Evolutionary conservation across 179 eudicot species (phyloP).

Genomic region (Sideroxylon spinosum): DNA sequence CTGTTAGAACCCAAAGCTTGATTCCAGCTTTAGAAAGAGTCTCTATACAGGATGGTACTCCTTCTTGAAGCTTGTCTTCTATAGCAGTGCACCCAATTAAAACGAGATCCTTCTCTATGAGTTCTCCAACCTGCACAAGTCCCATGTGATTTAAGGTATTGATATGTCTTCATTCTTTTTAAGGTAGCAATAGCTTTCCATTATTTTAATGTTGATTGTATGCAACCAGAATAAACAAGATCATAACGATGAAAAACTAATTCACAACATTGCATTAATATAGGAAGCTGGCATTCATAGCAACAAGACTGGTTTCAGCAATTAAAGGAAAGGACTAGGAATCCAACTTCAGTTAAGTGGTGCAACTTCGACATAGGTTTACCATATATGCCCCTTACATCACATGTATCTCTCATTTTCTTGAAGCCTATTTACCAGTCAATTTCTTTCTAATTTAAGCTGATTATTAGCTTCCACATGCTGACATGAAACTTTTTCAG

Average conservation of each 20-base stretch:
- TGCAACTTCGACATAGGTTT: too few species aligned
- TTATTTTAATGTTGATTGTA: not conserved
- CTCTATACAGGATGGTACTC: conserved; percentile 90
- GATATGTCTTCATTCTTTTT: not conserved
- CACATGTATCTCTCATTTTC: not conserved
- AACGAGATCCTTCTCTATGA: conserved; percentile 81
- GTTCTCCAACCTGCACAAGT: conserved; percentile 74
- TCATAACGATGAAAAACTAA: not conserved
- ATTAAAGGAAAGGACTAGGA: not conserved
- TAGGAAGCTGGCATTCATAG: not conserved
- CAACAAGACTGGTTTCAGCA: not conserved
- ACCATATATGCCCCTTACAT: not conserved
- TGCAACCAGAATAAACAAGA: not conserved
- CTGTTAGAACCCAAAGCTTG: conserved; percentile 95
- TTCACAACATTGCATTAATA: not conserved
- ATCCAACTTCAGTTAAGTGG: too few species aligned
- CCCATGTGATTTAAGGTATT: not conserved
- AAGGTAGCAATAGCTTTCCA: not conserved
- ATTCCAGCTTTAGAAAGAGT: conserved; percentile 95
- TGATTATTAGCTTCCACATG: not conserved
- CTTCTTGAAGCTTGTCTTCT: conserved; percentile 99
- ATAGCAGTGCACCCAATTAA: conserved; percentile 93
- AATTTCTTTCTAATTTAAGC: not conserved
- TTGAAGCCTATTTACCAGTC: not conserved
- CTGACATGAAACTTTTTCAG: not conserved